Conservation (phyloP, 306 rosid genomes). For the Acacia acuminata region DNA sequence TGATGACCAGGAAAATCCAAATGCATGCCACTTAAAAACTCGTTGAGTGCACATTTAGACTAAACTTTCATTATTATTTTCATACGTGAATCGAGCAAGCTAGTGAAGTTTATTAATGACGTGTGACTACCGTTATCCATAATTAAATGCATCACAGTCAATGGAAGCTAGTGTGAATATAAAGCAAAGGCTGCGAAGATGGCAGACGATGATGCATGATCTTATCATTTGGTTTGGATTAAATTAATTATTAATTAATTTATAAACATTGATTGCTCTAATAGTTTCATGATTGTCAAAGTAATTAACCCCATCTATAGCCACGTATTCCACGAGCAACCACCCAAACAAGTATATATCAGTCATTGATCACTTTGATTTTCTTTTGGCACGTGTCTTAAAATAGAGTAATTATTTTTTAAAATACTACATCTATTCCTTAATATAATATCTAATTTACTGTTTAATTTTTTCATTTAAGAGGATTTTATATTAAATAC, state of each 20-base stretch:
- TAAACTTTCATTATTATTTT: not conserved
- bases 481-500: no score
- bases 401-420: not conserved
- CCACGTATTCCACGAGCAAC: not conserved
- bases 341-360: not conserved
- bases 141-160: not conserved
- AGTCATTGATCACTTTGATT: not conserved
- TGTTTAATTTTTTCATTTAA: no score
- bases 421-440: not conserved
- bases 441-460: no score
- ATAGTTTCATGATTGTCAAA: not conserved
- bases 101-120: not conserved
- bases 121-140: not conserved
- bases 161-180: not conserved
- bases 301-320: not conserved
- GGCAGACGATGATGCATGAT: not conserved
- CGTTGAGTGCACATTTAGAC: not conserved
- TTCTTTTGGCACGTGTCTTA: not conserved
- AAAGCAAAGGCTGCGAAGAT: conserved; percentile 12
- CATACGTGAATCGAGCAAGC: not conserved
- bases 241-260: not conserved
- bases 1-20: conserved; percentile 16
- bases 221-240: not conserved
- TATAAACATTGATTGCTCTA: not conserved
- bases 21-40: not conserved